Evolutionary conservation across 768 basidiomycete species (phyloP).

Genomic region (Amanita subjunquillea): DNA sequence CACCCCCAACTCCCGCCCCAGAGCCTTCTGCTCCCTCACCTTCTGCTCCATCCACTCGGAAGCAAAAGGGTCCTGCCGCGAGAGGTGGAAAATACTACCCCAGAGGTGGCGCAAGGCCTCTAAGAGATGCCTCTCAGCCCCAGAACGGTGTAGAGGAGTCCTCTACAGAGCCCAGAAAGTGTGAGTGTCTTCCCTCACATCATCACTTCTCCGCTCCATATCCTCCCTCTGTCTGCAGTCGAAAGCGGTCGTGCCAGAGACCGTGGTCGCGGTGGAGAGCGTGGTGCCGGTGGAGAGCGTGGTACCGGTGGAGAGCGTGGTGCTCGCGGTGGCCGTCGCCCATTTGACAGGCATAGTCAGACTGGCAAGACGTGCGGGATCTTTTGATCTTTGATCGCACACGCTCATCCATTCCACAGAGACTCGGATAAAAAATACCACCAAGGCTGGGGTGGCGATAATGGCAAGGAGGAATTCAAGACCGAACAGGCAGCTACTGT

Average conservation of each 20-base stretch:
- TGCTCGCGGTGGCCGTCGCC: conserved; percentile 53
- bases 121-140: conserved; percentile 19
- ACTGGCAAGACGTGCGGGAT: conserved; percentile 70
- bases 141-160: conserved; percentile 19
- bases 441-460: conserved; percentile 92
- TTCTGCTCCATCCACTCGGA: conserved; percentile 29
- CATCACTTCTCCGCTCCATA: not conserved
- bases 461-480: conserved; percentile 75
- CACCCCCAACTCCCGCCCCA: conserved; percentile 29
- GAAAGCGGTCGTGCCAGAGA: conserved; percentile 37
- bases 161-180: conserved; percentile 21
- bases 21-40: conserved; percentile 16
- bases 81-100: conserved; percentile 59
- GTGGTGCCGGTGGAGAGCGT: conserved; percentile 34
- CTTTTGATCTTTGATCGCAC: conserved; percentile 6
- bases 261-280: conserved; percentile 38
- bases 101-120: conserved; percentile 35
- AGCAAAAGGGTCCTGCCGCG: conserved; percentile 42
- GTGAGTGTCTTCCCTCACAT: conserved; percentile 16
- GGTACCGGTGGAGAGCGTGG: conserved; percentile 36
- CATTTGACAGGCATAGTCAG: conserved; percentile 79
- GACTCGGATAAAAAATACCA: conserved; percentile 94
- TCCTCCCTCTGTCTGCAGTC: conserved; percentile 17
- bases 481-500: conserved; percentile 63
- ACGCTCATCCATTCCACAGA: conserved; percentile 25